Base-by-base conservation (phyloP, 2,329 filamentous ascomycete species). In the Calonectria fujianensis region DNA sequence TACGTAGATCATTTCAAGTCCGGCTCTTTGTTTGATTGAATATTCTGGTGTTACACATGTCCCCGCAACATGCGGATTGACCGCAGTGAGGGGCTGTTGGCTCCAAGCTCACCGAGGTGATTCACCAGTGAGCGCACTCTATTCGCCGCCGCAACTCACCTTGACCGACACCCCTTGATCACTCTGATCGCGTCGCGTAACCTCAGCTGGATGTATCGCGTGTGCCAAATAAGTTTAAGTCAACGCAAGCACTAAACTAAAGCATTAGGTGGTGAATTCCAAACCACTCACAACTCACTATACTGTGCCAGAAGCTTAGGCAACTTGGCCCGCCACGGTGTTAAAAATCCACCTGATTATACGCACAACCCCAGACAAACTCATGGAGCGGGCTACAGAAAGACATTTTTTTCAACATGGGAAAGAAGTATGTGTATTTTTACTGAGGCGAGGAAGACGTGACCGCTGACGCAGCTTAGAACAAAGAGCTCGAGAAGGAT, bases 321-420 rank as follows among this genome's bases (percentile, higher is more conserved):
- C 37, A 41, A 29, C 13, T 63, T 61, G 32, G 57, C n/a, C 45
- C 27, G 57, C 57, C 35, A 18, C 57, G 35, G 10, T 39, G 37
- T 57, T 18, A 10, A 35, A 41, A 61, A 48, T 24, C 57, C 24
- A n/a, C n/a, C 16, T 27, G 14, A 29, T 11, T 29, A 31, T 41
- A 65, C 18, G 7, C 32, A 5, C 29, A 59, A 24, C 31, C 32
- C 11, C 9, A 29, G 8, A 32, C 61, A 65, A 65, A 32, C 29
- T 41, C n/a, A 90, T 90, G 89, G 88, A 90, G 74, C 80, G 81
- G 14, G 85, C 85, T 13, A 88, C 85, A 32, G 84, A 83, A 67
- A 83, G 82, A 10, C 90, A 91, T 77, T 91, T 91, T 76, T 90
- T 88, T 78, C 75, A 85, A 29, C 90, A 91, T 65, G 87, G 86